Percentiles rank a stretch among this genome's conserved stretches.
Conservation (phyloP, 306 rosid genomes). For the Lablab purpureus region DNA sequence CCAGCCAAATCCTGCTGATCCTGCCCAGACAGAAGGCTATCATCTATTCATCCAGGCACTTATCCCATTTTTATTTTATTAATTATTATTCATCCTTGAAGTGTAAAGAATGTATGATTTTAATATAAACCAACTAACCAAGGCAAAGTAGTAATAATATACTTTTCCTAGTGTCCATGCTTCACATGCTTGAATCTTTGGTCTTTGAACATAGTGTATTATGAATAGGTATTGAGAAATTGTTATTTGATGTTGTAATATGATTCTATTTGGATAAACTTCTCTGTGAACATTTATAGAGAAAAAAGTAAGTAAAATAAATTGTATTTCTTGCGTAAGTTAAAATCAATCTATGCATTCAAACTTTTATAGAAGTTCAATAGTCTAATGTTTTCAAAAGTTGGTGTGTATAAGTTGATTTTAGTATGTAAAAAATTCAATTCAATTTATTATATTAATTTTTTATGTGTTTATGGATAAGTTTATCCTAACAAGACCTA, state of each 20-base stretch:
- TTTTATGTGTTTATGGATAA: too few species aligned
- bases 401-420: too few species aligned
- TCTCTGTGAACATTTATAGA: too few species aligned
- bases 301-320: too few species aligned
- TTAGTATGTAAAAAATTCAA: too few species aligned
- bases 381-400: neutral
- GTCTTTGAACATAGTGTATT: neutral
- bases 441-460: too few species aligned
- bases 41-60: conserved; percentile 64
- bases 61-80: neutral
- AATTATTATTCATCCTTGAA: neutral
- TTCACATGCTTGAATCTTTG: neutral
- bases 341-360: too few species aligned
- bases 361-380: too few species aligned
- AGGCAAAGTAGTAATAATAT: neutral
- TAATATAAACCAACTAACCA: conserved; percentile 2
- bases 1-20: conserved; percentile 96
- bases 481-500: neutral
- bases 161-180: neutral
- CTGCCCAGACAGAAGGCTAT: conserved; percentile 99
- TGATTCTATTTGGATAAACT: too few species aligned
- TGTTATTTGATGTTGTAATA: neutral
- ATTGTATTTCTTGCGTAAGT: too few species aligned
- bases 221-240: neutral
- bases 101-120: neutral